Evolutionary conservation across 345 rosid species (phyloP).

Genomic region (Eucalyptus shirleyi): DNA sequence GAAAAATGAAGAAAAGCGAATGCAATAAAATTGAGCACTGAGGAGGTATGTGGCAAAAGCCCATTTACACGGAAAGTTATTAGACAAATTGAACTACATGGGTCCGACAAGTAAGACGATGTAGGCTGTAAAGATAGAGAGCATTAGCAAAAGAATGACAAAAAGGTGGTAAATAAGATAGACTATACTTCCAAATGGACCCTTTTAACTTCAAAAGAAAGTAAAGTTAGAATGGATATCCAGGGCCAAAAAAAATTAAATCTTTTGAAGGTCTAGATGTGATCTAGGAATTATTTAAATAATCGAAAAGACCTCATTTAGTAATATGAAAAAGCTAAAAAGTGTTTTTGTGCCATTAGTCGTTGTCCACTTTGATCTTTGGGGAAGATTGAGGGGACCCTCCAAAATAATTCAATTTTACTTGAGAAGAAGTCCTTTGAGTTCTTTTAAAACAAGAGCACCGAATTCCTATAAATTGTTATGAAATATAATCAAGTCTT

Average conservation of each 20-base stretch:
- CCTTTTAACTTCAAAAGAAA: neutral
- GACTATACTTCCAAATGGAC: neutral
- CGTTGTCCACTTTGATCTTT: neutral
- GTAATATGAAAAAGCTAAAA: neutral
- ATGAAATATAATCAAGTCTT: too few species aligned
- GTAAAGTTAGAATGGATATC: neutral
- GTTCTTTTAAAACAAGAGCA: neutral
- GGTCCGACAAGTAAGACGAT: slow-evolving; percentile 1
- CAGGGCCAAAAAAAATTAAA: neutral
- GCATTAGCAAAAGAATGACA: neutral
- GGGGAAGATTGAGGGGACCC: neutral
- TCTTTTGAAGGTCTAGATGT: neutral
- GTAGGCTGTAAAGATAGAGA: slow-evolving; percentile 4
- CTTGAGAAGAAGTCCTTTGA: neutral
- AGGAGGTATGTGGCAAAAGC: neutral
- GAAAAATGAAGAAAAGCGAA: neutral
- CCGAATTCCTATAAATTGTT: too few species aligned
- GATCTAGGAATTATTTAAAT: neutral
- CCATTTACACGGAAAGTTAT: neutral
- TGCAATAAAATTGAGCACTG: neutral
- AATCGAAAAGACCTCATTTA: neutral
- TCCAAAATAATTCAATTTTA: neutral
- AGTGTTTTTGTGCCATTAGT: neutral
- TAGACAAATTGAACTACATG: neutral
- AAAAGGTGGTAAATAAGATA: neutral